These are phyloP conservation scores for Stemphylium lycopersici DNA, from an alignment of 2,329 filamentous ascomycete species.

Conservation along the genomic window DNA sequence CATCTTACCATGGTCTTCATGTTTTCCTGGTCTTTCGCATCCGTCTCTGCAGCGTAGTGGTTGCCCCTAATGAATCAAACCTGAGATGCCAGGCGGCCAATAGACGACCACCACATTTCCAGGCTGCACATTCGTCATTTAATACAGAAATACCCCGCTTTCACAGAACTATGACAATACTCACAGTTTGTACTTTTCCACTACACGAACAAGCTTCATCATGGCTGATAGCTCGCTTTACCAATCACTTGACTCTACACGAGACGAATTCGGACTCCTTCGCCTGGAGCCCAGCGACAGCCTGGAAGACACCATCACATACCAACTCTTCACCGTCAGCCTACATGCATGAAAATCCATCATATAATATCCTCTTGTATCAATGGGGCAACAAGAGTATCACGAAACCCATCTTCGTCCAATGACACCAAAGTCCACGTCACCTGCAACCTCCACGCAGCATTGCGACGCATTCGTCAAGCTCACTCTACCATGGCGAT, in stretches of 20 bases:
- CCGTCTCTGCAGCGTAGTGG: no score
- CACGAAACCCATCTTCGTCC: neutral
- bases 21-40: no score
- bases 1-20: no score
- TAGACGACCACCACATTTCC: no score
- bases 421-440: neutral
- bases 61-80: no score
- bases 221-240: neutral
- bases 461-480: neutral
- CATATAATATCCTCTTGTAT: conserved; percentile 17
- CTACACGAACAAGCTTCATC: neutral
- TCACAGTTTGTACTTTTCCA: no score
- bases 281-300: neutral
- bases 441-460: neutral
- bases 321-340: neutral
- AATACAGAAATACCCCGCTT: neutral
- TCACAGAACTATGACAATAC: neutral
- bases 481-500: neutral
- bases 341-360: conserved; percentile 3
- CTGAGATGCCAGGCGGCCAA: no score
- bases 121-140: neutral
- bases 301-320: neutral
- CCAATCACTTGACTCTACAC: neutral
- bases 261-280: neutral
- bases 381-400: conserved; percentile 4